Conservation (phyloP, 371 early-diverging fungal genomes). For the Spiromyces aspiralis region DNA sequence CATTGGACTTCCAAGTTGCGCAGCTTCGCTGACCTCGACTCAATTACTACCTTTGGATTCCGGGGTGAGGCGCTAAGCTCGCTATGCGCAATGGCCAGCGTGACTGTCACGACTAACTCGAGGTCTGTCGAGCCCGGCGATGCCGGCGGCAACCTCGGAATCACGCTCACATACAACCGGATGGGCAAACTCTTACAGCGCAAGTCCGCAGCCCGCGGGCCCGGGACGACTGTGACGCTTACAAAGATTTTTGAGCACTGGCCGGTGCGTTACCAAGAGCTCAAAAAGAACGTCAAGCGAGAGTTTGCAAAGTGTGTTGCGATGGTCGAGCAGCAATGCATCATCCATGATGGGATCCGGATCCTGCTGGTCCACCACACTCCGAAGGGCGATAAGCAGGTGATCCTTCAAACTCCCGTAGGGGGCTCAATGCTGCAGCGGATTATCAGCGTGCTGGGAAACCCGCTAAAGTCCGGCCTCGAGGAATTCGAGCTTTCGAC, state of each 20-base stretch:
- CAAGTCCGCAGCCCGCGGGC: constrained; percentile 16
- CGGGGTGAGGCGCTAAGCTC: constrained; percentile 77
- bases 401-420: constrained; percentile 6
- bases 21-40: constrained; percentile 49
- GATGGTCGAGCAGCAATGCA: constrained; percentile 74
- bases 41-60: constrained; percentile 59
- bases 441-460: constrained; percentile 56
- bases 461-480: constrained; percentile 37
- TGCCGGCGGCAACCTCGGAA: constrained; percentile 26
- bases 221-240: constrained; percentile 76
- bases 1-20: constrained; percentile 66
- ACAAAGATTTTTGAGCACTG: constrained; percentile 59
- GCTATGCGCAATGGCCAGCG: constrained; percentile 42
- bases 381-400: constrained; percentile 32
- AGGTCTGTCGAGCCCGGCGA: constrained; percentile 32
- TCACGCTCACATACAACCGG: constrained; percentile 47
- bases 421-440: constrained; percentile 33
- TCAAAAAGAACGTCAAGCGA: constrained; percentile 58
- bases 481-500: constrained; percentile 31
- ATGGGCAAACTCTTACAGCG: constrained; percentile 31
- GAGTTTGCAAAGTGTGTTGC: constrained; percentile 65
- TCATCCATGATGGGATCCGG: constrained; percentile 48
- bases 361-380: constrained; percentile 48
- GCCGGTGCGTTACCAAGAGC: constrained; percentile 82
- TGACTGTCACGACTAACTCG: constrained; percentile 50